phyloP scores from a whole-genome alignment of 192 early-diverging fungal genomes.

The Chytriomyces confervae region DNA sequence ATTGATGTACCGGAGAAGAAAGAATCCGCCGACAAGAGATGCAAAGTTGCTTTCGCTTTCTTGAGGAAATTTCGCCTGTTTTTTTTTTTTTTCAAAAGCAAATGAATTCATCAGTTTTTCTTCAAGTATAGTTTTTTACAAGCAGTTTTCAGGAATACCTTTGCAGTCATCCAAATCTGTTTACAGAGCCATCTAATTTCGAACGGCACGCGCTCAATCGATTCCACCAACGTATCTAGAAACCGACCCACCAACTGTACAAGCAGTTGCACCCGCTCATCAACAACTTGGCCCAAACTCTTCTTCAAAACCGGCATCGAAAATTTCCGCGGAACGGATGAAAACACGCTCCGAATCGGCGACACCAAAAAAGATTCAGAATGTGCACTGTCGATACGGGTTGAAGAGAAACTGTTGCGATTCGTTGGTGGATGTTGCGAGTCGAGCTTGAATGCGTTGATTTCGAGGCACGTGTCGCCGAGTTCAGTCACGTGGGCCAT shows the following conservation, averaged over 20 bases:
- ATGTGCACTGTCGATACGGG: neutral
- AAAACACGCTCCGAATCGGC: neutral
- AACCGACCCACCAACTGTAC: constrained; percentile 86
- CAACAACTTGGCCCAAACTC: too few relatives aligned
- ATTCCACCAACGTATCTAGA: constrained; percentile 61
- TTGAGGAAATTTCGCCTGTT: constrained; percentile 83
- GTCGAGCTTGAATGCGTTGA: constrained; percentile 87
- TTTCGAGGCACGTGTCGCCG: constrained; percentile 86
- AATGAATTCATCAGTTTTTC: neutral
- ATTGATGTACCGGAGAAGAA: constrained; percentile 95
- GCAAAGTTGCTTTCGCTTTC: constrained; percentile 86
- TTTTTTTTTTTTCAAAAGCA: neutral
- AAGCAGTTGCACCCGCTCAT: constrained; percentile 57
- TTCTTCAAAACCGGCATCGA: too few relatives aligned
- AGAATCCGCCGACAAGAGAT: constrained; percentile 96
- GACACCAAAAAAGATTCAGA: neutral
- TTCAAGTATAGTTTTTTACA: neutral
- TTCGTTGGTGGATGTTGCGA: neutral
- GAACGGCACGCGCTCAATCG: constrained; percentile 81
- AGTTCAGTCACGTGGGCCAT: constrained; percentile 82
- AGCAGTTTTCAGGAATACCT: constrained; percentile 44
- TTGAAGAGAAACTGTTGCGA: neutral
- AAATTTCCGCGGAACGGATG: neutral
- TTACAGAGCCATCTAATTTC: constrained; percentile 99
- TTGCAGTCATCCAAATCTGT: constrained; percentile 90